Evolutionary conservation across 2,329 filamentous ascomycete genomes (phyloP), one percentile per base, ranked within the genome.

Genomic region (Dactylellina drechsleri): DNA sequence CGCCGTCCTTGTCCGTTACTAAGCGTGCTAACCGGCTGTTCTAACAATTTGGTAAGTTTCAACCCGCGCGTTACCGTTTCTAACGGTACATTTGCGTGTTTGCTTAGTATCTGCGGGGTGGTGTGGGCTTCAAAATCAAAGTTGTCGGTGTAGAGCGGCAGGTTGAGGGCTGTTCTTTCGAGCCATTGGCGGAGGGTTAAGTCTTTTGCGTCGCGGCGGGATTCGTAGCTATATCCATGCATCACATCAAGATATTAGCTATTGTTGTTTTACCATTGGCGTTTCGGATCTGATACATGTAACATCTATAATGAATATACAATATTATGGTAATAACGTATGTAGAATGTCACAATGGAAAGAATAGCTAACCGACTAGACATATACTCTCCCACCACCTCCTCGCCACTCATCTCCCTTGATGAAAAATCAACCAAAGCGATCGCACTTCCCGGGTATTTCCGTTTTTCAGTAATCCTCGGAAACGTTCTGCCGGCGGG

Each of bases 1-100:
- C 95, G 85, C 77, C 94, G 86, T 5, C 91, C 94, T 82, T 99
- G 95, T 0, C 95, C 95, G 82, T 98, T 97, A 81, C 93, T 97
- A 65, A 99, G 83, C 81, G 95, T 96, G 23, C 91, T 88, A 6
- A 98, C 91, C 0, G 94, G 93, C 80, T 97, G 90, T 45, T 91
- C 86, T 0, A 96, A 83, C 53, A 98, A 84, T 7, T 86, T 84
- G 0, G 85, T 84, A 13, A 99, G 84, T 58, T 87, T 86, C 66
- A 99, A 83, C 78, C 96, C 90, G 5, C 81, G 80, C 15, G 93
- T 86, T 0, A 97, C 88, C 7, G 86, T 85, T 13, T 85, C 81
- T 45, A 96, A 81, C 0, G 88, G 81, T 82, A 77, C 23, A 83
- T 79, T 50, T 88, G 85, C 1, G 86, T 82, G 62, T 15, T 26